These are phyloP conservation scores for Truncatella angustata DNA, from an alignment of 2,329 filamentous ascomycete genomes.

Conservation along the genomic window DNA sequence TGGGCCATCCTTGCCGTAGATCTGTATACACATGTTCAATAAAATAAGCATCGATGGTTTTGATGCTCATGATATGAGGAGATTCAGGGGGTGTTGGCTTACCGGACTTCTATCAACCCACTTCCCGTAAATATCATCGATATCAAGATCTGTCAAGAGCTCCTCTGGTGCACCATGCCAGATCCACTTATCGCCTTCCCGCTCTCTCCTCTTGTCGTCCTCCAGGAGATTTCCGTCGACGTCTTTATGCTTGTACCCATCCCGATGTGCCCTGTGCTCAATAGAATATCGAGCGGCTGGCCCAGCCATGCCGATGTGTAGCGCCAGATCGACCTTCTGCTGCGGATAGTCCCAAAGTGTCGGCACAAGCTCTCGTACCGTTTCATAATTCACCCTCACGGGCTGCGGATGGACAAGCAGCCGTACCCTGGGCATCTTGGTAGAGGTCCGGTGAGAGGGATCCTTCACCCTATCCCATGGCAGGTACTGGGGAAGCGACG, in stretches of 20 bases:
- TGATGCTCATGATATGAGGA: not conserved
- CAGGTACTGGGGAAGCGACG: constrained; percentile 63
- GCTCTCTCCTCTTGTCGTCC: constrained; percentile 40
- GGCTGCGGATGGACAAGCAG: constrained; percentile 65
- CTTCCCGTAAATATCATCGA: constrained; percentile 52
- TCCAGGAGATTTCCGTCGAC: constrained; percentile 62
- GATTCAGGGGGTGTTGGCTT: constrained; percentile 20
- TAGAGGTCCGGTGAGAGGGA: constrained; percentile 29
- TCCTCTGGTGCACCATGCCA: constrained; percentile 55
- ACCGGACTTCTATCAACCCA: constrained; percentile 56
- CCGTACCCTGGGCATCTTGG: constrained; percentile 48
- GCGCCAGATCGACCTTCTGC: constrained; percentile 53
- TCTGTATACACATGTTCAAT: not conserved
- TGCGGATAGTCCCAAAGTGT: constrained; percentile 52
- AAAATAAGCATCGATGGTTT: no score
- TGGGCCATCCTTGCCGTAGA: constrained; percentile 27
- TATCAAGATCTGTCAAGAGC: constrained; percentile 54
- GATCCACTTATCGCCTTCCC: constrained; percentile 44
- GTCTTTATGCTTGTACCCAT: constrained; percentile 69
- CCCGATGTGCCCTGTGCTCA: constrained; percentile 68
- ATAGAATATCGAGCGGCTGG: constrained; percentile 63
- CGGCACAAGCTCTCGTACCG: constrained; percentile 63
- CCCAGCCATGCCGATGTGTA: constrained; percentile 82
- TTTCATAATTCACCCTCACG: constrained; percentile 69
- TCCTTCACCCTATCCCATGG: constrained; percentile 47